A percentile compares a stretch with the other conserved stretches of the same genome.
Evolutionary conservation across 2,329 filamentous ascomycete genomes (phyloP).

Genomic region (Penicillium glabrum): DNA sequence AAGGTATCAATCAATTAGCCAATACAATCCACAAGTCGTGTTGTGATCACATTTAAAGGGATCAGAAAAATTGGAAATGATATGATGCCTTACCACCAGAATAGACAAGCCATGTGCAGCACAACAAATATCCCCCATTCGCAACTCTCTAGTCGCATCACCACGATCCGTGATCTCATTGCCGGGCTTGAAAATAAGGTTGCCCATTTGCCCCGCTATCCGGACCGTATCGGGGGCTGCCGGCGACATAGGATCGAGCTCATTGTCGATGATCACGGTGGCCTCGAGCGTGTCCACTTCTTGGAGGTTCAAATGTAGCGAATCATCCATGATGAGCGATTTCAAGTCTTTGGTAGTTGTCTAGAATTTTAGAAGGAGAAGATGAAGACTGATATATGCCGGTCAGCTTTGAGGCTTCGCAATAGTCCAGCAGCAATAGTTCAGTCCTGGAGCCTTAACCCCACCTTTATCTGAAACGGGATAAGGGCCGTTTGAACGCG

Average conservation of each 20-base stretch:
- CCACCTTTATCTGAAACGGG: not conserved
- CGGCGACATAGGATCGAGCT: slow-evolving; percentile 54
- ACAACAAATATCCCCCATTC: slow-evolving; percentile 54
- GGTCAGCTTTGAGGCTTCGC: not conserved
- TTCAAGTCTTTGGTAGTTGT: not conserved
- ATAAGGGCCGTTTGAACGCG: not conserved
- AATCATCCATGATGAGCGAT: not conserved
- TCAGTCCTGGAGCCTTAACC: not conserved
- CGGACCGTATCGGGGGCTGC: slow-evolving; percentile 46
- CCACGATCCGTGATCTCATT: slow-evolving; percentile 39
- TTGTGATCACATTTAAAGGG: not conserved
- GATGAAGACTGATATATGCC: not conserved
- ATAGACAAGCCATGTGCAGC: slow-evolving; percentile 57
- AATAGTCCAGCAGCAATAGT: not conserved
- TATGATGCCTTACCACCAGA: slow-evolving; percentile 43
- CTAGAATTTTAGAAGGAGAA: not conserved
- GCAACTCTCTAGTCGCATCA: slow-evolving; percentile 46
- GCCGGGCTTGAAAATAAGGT: slow-evolving; percentile 40
- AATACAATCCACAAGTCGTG: not conserved
- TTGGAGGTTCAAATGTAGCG: slow-evolving; percentile 24
- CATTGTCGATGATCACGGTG: slow-evolving; percentile 55
- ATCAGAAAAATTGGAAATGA: not conserved
- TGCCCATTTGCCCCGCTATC: slow-evolving; percentile 44
- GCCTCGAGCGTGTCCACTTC: slow-evolving; percentile 52
- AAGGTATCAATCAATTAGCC: not conserved